Evolutionary conservation across 1,284 basidiomycete genomes (phyloP).

Genomic region (Apiotrichum brassicae): DNA sequence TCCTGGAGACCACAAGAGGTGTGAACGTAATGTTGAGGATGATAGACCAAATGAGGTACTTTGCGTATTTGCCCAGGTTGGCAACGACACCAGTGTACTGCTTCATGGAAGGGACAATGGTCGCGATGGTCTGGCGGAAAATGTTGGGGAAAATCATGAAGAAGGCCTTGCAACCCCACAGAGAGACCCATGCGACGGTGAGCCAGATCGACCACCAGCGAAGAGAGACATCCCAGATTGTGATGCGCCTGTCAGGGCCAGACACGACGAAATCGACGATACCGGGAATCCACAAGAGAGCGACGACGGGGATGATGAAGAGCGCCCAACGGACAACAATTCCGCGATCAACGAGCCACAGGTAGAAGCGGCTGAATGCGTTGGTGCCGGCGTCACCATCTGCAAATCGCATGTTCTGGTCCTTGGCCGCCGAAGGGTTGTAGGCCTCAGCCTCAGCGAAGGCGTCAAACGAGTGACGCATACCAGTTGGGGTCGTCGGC

Average conservation of each 20-base stretch:
- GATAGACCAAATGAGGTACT: constrained; percentile 66
- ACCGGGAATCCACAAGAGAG: constrained; percentile 62
- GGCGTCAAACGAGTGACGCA: neutral
- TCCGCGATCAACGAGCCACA: constrained; percentile 68
- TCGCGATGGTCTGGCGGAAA: constrained; percentile 60
- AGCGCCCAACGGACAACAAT: constrained; percentile 73
- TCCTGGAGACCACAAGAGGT: constrained; percentile 56
- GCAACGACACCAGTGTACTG: constrained; percentile 71
- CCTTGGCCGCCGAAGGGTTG: constrained; percentile 39
- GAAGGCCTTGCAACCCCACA: constrained; percentile 70
- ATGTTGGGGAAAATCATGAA: constrained; percentile 59
- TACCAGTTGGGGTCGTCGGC: too few relatives aligned
- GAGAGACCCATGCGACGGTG: constrained; percentile 70
- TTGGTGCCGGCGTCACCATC: constrained; percentile 47
- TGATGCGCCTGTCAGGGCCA: constrained; percentile 37
- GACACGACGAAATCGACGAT: constrained; percentile 63
- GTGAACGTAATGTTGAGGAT: constrained; percentile 62
- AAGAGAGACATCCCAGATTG: constrained; percentile 42
- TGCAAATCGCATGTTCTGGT: constrained; percentile 43
- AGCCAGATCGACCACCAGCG: constrained; percentile 88
- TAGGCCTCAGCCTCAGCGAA: constrained; percentile 44
- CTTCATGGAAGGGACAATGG: constrained; percentile 61
- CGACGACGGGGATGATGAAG: constrained; percentile 68
- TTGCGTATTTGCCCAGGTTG: constrained; percentile 57
- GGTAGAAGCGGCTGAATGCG: constrained; percentile 51